Evolutionary conservation across 208 protist species (phyloP), one percentile per base, ranked within the genome.

Genomic region (Leishmania aethiopica): DNA sequence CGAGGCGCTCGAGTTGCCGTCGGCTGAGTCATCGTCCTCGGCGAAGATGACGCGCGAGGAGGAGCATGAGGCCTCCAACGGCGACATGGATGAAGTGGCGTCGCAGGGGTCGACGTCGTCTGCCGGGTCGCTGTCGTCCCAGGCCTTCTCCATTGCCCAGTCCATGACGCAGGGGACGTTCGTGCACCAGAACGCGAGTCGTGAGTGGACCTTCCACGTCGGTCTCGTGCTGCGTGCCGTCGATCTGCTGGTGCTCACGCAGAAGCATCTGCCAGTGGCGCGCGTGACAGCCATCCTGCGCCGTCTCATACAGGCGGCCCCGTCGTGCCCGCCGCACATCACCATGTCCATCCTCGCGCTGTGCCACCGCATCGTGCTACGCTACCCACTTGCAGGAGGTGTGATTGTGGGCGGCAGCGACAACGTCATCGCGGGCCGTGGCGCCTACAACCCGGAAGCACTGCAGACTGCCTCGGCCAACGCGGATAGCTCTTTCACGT

Each of bases 91-190:
- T 77, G 93, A 96, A 79, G 87, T 93, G 17, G 91, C 91, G 32
- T 96, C 95, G 49, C 90, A 92, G 77, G 92, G 92, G 51, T 97
- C 95, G 0, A 95, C 94, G 22, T 94, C 92, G 35, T 96, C 95
- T 13, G 93, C 93, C 13, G 95, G 95, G 59, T 96, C 93, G 1
- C 91, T 98, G 45, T 97, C 93, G n/a, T 98, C 95, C 11, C 86
- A 93, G 84, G 95, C 95, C 73, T 98, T 98, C 80, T 98, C 95
- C 47, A 97, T 98, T 75, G 94, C 94, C 35, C 89, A 96, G 78
- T 98, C 95, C 66, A 98, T 98, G 95, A 93, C 93, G 64, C 83
- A 89, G 55, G 86, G 80, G 37, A 86, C 92, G 78, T 92, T 96
- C 82, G 89, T 96, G 77, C 93, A 96, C 79, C 87, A 90, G 28